Evolutionary conservation across 2,329 filamentous ascomycete species (phyloP), one percentile per base, ranked within the genome.

Genomic region (Fusarium incarnatum): DNA sequence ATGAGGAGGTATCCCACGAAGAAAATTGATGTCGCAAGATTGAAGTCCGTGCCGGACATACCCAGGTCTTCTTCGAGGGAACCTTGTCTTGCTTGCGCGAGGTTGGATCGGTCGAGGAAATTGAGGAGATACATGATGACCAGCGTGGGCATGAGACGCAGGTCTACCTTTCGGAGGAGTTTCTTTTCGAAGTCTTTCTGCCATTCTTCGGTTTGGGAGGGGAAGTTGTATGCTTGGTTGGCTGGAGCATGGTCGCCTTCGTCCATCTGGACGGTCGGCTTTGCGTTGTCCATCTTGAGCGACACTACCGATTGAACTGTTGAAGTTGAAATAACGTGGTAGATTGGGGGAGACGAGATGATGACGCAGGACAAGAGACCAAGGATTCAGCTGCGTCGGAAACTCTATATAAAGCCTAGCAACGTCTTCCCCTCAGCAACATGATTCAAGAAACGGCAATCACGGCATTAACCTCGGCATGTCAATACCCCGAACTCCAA

Each of bases 1-100:
- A 89, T 89, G 15, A 89, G 77, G 1, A 90, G 78, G 69, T 90
- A 90, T 6, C 87, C 84, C 2, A 88, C 86, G 64, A 88, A 89
- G 76, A 91, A 91, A 52, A 88, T 77, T 1, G 87, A 88, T 1
- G 91, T 83, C 0, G 90, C 82, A 6, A 87, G 76, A 67, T 88
- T 88, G 72, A 86, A 89, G 49, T 89, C 85, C 4, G 85, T 88
- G 10, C 86, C 86, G 8, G 74, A 79, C 83, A 89, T 87, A 2
- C 77, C 77, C 0, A 89, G 77, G 59, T 89, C 87, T 23, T 79
- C 60, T 60, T 89, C 86, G 0, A 89, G 78, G 0, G 82, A 82
- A 1, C 85, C 86, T 32, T 88, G 81, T 6, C 87, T 81, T 0
- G 86, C 86, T 72, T 88, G 86, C 0, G 85, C 83, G 0, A 88